phyloP scores from a whole-genome alignment of 2,329 filamentous ascomycete species.

The Elsinoe fawcettii region DNA sequence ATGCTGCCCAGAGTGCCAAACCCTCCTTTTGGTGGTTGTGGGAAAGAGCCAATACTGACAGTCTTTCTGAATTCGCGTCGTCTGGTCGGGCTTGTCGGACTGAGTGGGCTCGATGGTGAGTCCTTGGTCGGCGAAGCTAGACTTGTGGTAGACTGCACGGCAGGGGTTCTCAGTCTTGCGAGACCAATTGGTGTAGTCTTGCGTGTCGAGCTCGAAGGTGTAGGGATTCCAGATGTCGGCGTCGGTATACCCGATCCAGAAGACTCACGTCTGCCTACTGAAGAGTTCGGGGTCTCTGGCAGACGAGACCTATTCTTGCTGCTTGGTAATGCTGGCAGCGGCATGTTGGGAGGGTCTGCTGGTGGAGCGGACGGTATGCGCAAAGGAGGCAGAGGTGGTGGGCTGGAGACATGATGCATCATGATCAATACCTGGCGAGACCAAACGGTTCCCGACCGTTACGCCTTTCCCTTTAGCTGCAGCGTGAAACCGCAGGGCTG shows the following conservation, averaged over 20 bases:
- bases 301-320: slow-evolving; percentile 10
- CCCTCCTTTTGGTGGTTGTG: slow-evolving; percentile 67
- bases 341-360: slow-evolving; percentile 12
- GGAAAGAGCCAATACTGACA: slow-evolving; percentile 89
- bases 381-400: slow-evolving; percentile 2
- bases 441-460: slow-evolving; percentile 9
- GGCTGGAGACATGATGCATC: slow-evolving; percentile 5
- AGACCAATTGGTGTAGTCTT: neutral
- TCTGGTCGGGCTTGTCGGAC: neutral
- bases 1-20: slow-evolving; percentile 6
- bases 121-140: slow-evolving; percentile 7
- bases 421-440: slow-evolving; percentile 9
- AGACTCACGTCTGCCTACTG: neutral
- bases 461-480: slow-evolving; percentile 11
- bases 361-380: slow-evolving; percentile 10
- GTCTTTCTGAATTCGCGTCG: slow-evolving; percentile 53
- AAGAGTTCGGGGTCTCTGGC: slow-evolving; percentile 9
- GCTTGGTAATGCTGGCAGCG: slow-evolving; percentile 12
- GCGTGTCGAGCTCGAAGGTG: neutral
- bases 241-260: slow-evolving; percentile 11
- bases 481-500: slow-evolving; percentile 12
- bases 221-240: neutral
- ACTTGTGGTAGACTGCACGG: slow-evolving; percentile 8
- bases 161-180: slow-evolving; percentile 3
- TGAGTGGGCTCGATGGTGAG: slow-evolving; percentile 6